phyloP scores from a whole-genome alignment of 257 asterid genomes.

The Solanum etuberosum region DNA sequence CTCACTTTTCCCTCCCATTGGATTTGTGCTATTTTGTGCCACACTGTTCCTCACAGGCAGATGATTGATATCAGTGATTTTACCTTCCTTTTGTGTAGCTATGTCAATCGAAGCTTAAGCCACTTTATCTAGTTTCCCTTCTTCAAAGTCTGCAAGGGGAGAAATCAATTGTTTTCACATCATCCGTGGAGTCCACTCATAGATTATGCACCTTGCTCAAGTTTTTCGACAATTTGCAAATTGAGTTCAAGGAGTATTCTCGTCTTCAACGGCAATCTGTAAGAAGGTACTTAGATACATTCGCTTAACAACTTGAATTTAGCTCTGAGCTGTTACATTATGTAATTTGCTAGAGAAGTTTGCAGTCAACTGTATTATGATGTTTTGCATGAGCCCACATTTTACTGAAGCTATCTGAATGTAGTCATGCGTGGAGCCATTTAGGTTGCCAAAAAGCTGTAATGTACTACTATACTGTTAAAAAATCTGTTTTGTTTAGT shows the following conservation, averaged over 20 bases:
- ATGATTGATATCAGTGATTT: neutral
- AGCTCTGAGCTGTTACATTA: neutral
- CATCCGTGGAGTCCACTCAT: conserved; percentile 82
- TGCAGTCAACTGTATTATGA: neutral
- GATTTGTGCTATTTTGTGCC: neutral
- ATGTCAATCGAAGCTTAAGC: conserved; percentile 71
- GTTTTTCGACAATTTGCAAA: conserved; percentile 44
- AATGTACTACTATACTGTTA: neutral
- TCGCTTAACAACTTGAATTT: neutral
- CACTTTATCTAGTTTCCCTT: conserved; percentile 72
- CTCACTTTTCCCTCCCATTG: neutral
- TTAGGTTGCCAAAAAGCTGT: neutral
- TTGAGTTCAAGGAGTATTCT: conserved; percentile 73
- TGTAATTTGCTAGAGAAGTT: neutral
- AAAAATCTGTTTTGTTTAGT: neutral
- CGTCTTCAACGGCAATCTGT: conserved; percentile 72
- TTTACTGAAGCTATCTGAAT: neutral
- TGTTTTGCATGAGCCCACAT: neutral
- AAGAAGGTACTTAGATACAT: conserved; percentile 49
- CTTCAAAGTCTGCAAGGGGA: conserved; percentile 58
- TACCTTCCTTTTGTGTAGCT: conserved; percentile 34
- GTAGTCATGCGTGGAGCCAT: neutral
- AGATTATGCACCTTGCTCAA: conserved; percentile 59
- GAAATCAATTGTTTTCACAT: conserved; percentile 81
- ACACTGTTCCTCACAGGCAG: neutral